Percentiles rank a stretch among this genome's conserved stretches.
These are phyloP conservation scores for Neurospora cerealis DNA, from an alignment of 495 filamentous ascomycete species.

Conservation along the genomic window DNA sequence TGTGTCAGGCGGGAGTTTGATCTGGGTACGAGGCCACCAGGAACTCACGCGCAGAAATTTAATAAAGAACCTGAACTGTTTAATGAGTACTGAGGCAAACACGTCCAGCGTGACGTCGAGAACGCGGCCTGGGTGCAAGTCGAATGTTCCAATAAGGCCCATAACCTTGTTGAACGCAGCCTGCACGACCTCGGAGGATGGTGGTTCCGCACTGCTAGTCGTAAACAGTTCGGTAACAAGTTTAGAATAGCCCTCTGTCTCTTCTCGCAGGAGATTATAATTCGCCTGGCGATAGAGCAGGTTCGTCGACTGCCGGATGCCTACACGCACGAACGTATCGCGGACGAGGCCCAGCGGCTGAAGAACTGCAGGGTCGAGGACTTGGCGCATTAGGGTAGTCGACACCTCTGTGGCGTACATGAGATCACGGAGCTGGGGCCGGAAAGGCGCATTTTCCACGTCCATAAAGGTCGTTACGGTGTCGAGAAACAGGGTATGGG, in stretches of 20 bases:
- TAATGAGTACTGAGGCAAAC: slow-evolving; percentile 34
- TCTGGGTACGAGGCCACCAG: slow-evolving; percentile 79
- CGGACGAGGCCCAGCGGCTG: slow-evolving; percentile 68
- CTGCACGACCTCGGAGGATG: slow-evolving; percentile 39
- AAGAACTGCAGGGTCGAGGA: slow-evolving; percentile 70
- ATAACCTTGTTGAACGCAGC: slow-evolving; percentile 51
- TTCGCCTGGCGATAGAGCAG: slow-evolving; percentile 90
- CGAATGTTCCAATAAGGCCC: slow-evolving; percentile 49
- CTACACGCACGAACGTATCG: slow-evolving; percentile 71
- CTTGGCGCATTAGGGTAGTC: slow-evolving; percentile 60
- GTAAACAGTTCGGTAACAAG: slow-evolving; percentile 53
- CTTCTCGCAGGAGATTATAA: slow-evolving; percentile 91
- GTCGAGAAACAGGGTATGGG: slow-evolving; percentile 68
- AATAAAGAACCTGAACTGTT: slow-evolving; percentile 75
- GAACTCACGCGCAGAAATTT: slow-evolving; percentile 84
- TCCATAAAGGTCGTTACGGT: slow-evolving; percentile 66
- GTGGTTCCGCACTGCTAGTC: slow-evolving; percentile 43
- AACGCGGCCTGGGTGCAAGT: slow-evolving; percentile 68
- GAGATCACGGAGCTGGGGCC: slow-evolving; percentile 40
- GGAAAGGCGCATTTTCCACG: slow-evolving; percentile 42
- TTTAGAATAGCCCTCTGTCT: slow-evolving; percentile 83
- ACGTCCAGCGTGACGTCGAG: slow-evolving; percentile 67
- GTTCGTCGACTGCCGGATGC: slow-evolving; percentile 81
- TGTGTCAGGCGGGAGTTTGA: slow-evolving; percentile 20
- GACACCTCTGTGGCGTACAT: slow-evolving; percentile 63